phyloP scores from a whole-genome alignment of 2,329 filamentous ascomycete species.

The Biscogniauxia mediterranea region DNA sequence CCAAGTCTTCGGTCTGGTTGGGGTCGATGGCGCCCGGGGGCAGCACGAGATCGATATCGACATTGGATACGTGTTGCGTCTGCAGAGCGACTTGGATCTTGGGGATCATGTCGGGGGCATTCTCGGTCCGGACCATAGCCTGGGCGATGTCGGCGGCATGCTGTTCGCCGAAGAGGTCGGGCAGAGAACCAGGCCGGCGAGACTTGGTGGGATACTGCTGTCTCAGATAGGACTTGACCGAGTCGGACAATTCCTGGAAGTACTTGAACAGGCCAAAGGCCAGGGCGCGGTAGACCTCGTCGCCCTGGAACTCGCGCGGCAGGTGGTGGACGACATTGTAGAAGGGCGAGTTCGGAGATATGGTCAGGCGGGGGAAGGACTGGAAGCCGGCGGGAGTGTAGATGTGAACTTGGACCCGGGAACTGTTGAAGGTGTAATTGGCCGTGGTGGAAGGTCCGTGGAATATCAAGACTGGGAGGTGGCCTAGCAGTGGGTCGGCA shows the following conservation, averaged over 20 bases:
- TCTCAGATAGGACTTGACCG: slow-evolving; percentile 70
- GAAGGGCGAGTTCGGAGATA: slow-evolving; percentile 88
- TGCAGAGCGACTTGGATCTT: slow-evolving; percentile 74
- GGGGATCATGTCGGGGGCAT: slow-evolving; percentile 68
- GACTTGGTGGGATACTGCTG: slow-evolving; percentile 53
- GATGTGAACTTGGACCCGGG: slow-evolving; percentile 91
- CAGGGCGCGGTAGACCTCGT: slow-evolving; percentile 86
- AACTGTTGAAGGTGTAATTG: slow-evolving; percentile 83
- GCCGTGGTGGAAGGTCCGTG: slow-evolving; percentile 87
- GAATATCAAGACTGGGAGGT: slow-evolving; percentile 84
- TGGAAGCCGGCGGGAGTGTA: slow-evolving; percentile 86
- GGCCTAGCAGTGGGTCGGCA: slow-evolving; percentile 77
- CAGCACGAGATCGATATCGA: slow-evolving; percentile 84
- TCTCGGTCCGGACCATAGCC: slow-evolving; percentile 79
- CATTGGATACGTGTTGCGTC: slow-evolving; percentile 77
- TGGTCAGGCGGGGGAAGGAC: slow-evolving; percentile 85
- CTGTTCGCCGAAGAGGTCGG: slow-evolving; percentile 79
- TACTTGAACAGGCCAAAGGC: slow-evolving; percentile 94
- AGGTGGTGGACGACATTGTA: slow-evolving; percentile 88
- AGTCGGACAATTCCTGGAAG: slow-evolving; percentile 79
- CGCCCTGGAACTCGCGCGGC: slow-evolving; percentile 90
- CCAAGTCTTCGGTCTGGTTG: slow-evolving; percentile 56
- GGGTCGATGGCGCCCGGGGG: slow-evolving; percentile 75
- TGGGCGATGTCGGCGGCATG: slow-evolving; percentile 90
- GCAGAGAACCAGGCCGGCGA: slow-evolving; percentile 61